Percentiles rank a stretch among this genome's conserved stretches.
Conservation (phyloP, 108 stramenopile genomes). For the Stephanodiscus triporus region DNA sequence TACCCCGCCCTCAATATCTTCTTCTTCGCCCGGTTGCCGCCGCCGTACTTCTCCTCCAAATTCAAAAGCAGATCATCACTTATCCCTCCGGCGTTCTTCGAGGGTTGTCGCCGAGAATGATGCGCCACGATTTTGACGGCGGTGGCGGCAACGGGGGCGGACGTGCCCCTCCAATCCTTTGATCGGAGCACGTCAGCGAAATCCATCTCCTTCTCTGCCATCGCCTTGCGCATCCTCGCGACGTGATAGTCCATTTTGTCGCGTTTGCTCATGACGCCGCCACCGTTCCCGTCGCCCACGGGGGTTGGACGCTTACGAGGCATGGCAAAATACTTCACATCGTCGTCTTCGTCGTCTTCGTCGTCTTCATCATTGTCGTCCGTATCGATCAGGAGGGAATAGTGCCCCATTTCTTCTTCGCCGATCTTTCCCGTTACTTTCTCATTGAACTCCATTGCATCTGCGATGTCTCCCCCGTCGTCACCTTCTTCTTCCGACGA, state of each 20-base stretch:
- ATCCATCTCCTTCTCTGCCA: slow-evolving; percentile 21
- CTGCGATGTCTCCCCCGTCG: no score
- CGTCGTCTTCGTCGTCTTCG: slow-evolving; percentile 6
- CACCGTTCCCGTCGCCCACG: background rate
- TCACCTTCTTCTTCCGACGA: no score
- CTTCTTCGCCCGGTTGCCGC: background rate
- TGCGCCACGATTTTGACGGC: no score
- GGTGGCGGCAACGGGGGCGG: background rate
- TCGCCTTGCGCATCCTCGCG: slow-evolving; percentile 38
- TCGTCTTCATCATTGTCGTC: slow-evolving; percentile 32
- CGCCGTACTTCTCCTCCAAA: background rate
- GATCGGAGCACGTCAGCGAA: slow-evolving; percentile 20
- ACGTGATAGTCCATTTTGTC: slow-evolving; percentile 41
- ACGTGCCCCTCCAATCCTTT: slow-evolving; percentile 19
- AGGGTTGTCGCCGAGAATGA: no score
- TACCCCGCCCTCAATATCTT: background rate
- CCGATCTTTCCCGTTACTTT: no score
- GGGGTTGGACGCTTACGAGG: background rate
- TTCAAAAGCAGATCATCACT: background rate
- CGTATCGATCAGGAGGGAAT: slow-evolving; percentile 14
- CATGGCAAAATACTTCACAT: no score
- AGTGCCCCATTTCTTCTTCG: no score
- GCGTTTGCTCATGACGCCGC: slow-evolving; percentile 20
- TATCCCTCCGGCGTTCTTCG: background rate
- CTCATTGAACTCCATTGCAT: no score